A percentile compares a stretch with the other conserved stretches of the same genome.
phyloP scores from a whole-genome alignment of 75 land plant genomes.

The Sequoiadendron giganteum region DNA sequence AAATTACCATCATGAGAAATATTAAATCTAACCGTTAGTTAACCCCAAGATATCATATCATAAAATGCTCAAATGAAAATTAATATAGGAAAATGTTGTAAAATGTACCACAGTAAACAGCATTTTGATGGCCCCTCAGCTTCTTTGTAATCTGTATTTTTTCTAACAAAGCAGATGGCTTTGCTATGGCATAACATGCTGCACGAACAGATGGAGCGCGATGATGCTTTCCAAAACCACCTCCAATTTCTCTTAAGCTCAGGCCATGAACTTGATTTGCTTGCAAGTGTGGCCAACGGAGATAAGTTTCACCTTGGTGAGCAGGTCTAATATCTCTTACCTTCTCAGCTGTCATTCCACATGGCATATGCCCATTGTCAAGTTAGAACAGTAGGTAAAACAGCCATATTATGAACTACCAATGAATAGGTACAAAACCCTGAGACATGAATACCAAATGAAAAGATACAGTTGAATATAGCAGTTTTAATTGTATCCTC shows the following conservation, averaged over 20 bases:
- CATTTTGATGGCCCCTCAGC: conserved; percentile 86
- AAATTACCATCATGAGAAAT: not conserved
- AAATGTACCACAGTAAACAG: conserved; percentile 88
- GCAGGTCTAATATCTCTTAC: conserved; percentile 24
- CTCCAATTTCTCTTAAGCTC: conserved; percentile 88
- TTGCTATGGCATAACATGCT: conserved; percentile 90
- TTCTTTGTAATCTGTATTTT: conserved; percentile 84
- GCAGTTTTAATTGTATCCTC: not conserved
- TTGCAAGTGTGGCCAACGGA: conserved; percentile 95
- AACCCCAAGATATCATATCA: not conserved
- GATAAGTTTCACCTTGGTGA: conserved; percentile 33
- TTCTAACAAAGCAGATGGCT: conserved; percentile 82
- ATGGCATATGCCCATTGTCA: conserved; percentile 7
- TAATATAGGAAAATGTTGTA: not conserved
- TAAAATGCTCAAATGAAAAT: not conserved
- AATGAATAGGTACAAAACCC: not conserved
- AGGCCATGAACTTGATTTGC: conserved; percentile 90
- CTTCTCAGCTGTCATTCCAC: conserved; percentile 54
- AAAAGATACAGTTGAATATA: not conserved
- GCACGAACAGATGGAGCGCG: conserved; percentile 90
- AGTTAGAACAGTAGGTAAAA: not conserved
- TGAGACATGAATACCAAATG: not conserved
- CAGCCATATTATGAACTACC: not conserved
- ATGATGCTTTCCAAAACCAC: conserved; percentile 87
- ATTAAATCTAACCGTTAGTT: not conserved